phyloP scores from a whole-genome alignment of 768 basidiomycete genomes.

The Mycena galericulata region DNA sequence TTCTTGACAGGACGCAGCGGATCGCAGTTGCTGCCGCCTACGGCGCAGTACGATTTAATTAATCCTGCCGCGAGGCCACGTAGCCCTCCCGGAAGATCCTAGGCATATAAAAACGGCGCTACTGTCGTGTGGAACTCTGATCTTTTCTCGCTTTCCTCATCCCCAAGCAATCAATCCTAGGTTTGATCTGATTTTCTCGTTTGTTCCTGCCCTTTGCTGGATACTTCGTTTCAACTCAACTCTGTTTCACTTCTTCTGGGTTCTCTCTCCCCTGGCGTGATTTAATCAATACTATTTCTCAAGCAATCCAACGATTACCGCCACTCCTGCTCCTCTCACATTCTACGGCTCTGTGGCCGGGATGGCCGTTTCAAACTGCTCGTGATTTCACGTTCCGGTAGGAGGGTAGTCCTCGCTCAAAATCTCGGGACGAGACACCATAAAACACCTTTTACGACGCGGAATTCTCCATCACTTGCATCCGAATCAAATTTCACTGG shows the following conservation, averaged over 20 bases:
- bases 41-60: background rate
- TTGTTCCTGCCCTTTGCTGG: constrained; percentile 1
- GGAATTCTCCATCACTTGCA: constrained; percentile 5
- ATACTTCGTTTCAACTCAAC: background rate
- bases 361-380: constrained; percentile 7
- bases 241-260: constrained; percentile 3
- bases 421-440: constrained; percentile 10
- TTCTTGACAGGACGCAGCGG: no score
- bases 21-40: no score
- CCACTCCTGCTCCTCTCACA: constrained; percentile 8
- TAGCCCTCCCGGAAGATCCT: background rate
- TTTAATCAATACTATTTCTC: constrained; percentile 5
- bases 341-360: constrained; percentile 9
- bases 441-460: constrained; percentile 1
- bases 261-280: constrained; percentile 3
- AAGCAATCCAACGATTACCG: constrained; percentile 4
- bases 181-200: constrained; percentile 3
- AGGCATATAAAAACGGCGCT: constrained; percentile 3
- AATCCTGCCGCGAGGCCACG: constrained; percentile 1
- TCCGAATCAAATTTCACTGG: no score
- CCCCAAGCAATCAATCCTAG: constrained; percentile 8
- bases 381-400: constrained; percentile 1
- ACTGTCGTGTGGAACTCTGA: constrained; percentile 5
- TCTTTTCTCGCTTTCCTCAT: constrained; percentile 7
- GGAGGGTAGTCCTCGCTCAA: background rate